Evolutionary conservation across 805 yeast species (phyloP), one percentile per base, ranked within the genome.

Genomic region (Kockiozyma suomiensis): DNA sequence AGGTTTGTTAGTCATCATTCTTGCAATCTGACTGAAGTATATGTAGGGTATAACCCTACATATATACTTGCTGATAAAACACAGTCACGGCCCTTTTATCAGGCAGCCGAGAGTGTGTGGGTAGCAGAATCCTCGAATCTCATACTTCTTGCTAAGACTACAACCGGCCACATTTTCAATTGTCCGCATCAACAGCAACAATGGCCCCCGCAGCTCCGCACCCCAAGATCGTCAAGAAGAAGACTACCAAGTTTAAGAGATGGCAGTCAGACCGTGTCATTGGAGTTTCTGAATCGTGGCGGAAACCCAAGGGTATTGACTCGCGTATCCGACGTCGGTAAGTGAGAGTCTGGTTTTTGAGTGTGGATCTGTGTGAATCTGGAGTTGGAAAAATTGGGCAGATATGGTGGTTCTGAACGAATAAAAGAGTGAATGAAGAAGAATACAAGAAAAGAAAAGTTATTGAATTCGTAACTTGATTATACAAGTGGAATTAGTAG

Each of bases 291-390:
- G 97, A 90, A 83, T 87, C 86, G 87, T 96, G 99, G 99, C 94
- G 99, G 90, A 93, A 94, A 85, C 99, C 96, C 84, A 94, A 94
- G 90, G 99, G 99, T 94, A 94, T 94, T 79, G 99, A 94, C 86
- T 92, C 98, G 73, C 86, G 90, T 84, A 97, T 96, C 80, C 94
- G 99, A 86, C 93, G 99, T 86, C 76, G 80, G 68, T 60, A 42
- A 41, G 64, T 60, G 37, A 10, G 30, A 7, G 3, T 15, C 13
- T 13, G 32, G 25, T 17, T 42, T n/a, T 26, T 26, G 48, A 26
- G 30, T 21, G 10, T 45, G 30, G 28, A 40, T 40, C 40, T 35
- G 47, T 6, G 10, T 30, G 33, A 10, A 10, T 30, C 10, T 10
- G 30, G 26, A 23, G 25, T n/a, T 19, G 35, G 33, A 3, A n/a